These are phyloP conservation scores for Pichia sp. DNA, from an alignment of 1,139 yeast genomes.

Conservation along the genomic window DNA sequence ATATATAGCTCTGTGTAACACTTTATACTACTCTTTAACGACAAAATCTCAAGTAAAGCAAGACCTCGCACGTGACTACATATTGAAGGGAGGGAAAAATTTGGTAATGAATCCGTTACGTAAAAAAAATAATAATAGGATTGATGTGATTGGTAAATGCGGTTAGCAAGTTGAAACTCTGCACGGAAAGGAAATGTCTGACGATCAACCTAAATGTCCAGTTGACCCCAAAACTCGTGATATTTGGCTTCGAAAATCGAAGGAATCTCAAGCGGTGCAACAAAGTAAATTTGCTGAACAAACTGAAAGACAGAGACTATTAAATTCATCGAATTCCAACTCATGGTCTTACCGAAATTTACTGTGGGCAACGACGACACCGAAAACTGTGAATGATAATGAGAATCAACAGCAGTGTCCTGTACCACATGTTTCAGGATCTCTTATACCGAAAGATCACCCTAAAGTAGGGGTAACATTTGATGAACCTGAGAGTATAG, in stretches of 20 bases:
- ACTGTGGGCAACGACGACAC: slow-evolving; percentile 15
- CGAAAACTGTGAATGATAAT: too few species aligned
- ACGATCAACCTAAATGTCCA: slow-evolving; percentile 45
- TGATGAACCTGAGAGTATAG: slow-evolving; percentile 41
- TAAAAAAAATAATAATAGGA: too few species aligned
- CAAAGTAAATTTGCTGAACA: slow-evolving; percentile 2
- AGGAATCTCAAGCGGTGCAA: slow-evolving; percentile 10
- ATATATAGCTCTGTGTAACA: too few species aligned
- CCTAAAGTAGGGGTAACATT: slow-evolving; percentile 16
- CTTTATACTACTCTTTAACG: too few species aligned
- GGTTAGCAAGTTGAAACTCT: too few species aligned
- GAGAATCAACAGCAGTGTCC: slow-evolving; percentile 11
- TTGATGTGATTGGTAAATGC: too few species aligned
- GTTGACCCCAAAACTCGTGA: slow-evolving; percentile 57
- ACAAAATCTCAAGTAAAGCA: too few species aligned
- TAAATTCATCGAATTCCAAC: not conserved
- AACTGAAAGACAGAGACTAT: not conserved
- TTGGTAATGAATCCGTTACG: too few species aligned
- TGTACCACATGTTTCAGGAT: slow-evolving; percentile 15
- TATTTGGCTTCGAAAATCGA: slow-evolving; percentile 55
- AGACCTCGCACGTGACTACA: too few species aligned
- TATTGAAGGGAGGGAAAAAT: too few species aligned
- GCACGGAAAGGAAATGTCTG: slow-evolving; percentile 6
- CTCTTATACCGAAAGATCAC: slow-evolving; percentile 28
- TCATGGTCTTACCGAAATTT: slow-evolving; percentile 14